A percentile compares a stretch with the other conserved stretches of the same genome.
phyloP scores from a whole-genome alignment of 2,329 filamentous ascomycete species.

The Neoscytalidium dimidiatum region DNA sequence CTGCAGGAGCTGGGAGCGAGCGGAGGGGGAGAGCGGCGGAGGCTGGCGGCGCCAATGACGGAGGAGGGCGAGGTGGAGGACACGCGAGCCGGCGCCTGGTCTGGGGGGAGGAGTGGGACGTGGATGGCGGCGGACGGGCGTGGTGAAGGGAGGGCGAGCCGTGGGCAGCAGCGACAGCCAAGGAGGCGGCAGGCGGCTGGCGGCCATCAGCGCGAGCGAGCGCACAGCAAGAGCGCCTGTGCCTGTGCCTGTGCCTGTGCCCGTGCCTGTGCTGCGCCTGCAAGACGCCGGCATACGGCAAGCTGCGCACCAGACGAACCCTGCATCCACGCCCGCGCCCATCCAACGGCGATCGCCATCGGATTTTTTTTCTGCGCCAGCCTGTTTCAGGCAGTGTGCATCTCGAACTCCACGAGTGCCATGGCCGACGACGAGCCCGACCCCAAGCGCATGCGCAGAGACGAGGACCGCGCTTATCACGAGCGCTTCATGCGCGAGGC shows the following conservation, averaged over 20 bases:
- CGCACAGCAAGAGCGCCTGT: background rate
- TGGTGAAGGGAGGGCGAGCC: conserved; percentile 14
- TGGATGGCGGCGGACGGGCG: conserved; percentile 5
- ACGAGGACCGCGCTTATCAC: conserved; percentile 36
- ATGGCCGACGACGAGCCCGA: conserved; percentile 5
- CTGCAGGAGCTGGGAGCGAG: conserved; percentile 9
- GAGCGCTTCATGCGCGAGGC: conserved; percentile 80
- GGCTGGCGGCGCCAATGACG: conserved; percentile 4
- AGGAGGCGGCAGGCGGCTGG: too few relatives aligned
- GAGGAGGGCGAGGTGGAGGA: conserved; percentile 3
- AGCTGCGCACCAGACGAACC: background rate
- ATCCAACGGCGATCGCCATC: conserved; percentile 15
- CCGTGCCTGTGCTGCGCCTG: too few relatives aligned
- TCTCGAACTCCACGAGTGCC: background rate
- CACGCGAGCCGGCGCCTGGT: conserved; percentile 16
- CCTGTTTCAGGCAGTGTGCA: background rate
- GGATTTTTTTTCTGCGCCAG: conserved; percentile 12
- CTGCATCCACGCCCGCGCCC: conserved; percentile 3
- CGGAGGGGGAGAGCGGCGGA: background rate
- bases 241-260: too few relatives aligned
- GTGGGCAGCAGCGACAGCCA: conserved; percentile 9
- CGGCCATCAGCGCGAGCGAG: background rate
- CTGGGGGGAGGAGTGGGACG: background rate
- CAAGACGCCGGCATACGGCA: background rate
- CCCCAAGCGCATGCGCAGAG: conserved; percentile 4